Conservation (phyloP, 192 early-diverging fungal species). For the Coemansia javaensis region DNA sequence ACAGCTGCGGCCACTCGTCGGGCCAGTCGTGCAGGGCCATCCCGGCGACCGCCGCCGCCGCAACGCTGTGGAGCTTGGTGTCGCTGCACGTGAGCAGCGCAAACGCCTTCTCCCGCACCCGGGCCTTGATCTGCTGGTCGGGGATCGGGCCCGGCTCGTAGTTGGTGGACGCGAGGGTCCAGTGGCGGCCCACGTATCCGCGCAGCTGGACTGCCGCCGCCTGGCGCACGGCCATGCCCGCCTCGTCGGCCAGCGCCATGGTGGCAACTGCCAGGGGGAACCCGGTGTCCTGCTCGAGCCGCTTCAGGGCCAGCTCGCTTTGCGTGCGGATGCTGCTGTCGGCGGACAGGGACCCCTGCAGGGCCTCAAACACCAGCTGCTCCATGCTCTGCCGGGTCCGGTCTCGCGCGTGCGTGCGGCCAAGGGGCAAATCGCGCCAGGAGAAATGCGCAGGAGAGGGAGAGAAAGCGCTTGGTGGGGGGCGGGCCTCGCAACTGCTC, state of each 20-base stretch:
- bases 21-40: conserved; percentile 93
- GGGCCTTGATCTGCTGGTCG: conserved; percentile 32
- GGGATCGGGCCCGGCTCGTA: conserved; percentile 47
- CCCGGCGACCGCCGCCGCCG: conserved; percentile 76
- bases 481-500: too few species aligned
- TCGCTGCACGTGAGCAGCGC: conserved; percentile 23
- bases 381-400: conserved; percentile 58
- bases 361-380: conserved; percentile 63
- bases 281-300: conserved; percentile 54
- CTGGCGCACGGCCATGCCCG: conserved; percentile 61
- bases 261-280: conserved; percentile 67
- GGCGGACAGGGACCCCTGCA: conserved; percentile 64
- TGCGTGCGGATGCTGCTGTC: conserved; percentile 59
- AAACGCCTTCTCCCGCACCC: conserved; percentile 41
- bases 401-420: too few species aligned
- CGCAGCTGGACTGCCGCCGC: conserved; percentile 67
- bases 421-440: too few species aligned
- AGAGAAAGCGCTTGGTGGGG: too few species aligned
- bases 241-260: conserved; percentile 60
- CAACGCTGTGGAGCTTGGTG: conserved; percentile 33
- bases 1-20: conserved; percentile 86
- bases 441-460: too few species aligned
- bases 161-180: conserved; percentile 59
- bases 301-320: conserved; percentile 66
- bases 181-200: conserved; percentile 69